Base-by-base conservation (phyloP, 2,329 filamentous ascomycete species). In the Fusarium dlaminii region DNA sequence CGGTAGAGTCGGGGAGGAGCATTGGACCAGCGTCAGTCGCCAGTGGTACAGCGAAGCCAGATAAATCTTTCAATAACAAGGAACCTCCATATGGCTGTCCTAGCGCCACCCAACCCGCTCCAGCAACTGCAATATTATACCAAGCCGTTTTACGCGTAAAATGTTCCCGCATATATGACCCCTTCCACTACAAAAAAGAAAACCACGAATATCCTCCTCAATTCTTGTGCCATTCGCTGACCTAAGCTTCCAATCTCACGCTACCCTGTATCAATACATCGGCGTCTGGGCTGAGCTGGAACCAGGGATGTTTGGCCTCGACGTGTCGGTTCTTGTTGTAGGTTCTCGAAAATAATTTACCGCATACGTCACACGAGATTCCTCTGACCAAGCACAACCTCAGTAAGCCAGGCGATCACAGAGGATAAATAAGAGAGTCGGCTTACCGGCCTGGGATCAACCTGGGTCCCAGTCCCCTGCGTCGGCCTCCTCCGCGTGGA, bases 31-130 rank as follows among this genome's bases (percentile, higher is more conserved):
- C 0, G 3, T 24, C 0, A 14, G 93, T 0, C 85, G 91, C 0
- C 90, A 92, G 43, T 98, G 95, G 96, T 98, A 96, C 73, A 91
- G 89, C 4, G 92, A 93, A 75, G 93, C 94, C 93, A 1, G 92
- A 97, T 74, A 91, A 91, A 34, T 90, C n/a, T 90, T 0, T 94
- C 95, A 0, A 88, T 88, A 0, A 90, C 92, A 0, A 95, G 95
- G 0, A 87, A 95, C 0, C 85, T 98, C 74, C 95, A 98, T 77
- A 84, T 98, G 0, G 95, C 94, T 0, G 95, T 96, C 29, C 81
- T 96, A 0, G 91, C 93, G 0, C 83, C 92, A 0, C 91, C 92
- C 0, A 91, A 93, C 65, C 88, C 88, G 1, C 81, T 94, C 0
- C 89, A 92, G 62, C 93, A 95, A 78, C 81, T 95, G 0, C 94